Evolutionary conservation across 148 eudicot species (phyloP), one percentile per base, ranked within the genome.

Genomic region (Cornus controversa): DNA sequence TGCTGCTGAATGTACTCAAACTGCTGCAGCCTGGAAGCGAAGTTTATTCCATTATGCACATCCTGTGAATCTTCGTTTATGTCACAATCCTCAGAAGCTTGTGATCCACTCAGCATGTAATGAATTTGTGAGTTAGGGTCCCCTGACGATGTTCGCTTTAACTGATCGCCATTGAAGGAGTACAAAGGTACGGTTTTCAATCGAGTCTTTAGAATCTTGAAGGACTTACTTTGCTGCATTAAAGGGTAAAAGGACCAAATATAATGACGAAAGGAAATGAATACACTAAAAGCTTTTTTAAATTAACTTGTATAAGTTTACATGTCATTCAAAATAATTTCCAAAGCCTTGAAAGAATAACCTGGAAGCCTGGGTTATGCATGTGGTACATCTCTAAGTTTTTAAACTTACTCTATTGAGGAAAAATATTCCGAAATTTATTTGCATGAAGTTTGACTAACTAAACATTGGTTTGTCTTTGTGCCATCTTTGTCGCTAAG

Each of bases 191-290:
- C 89, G 42, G 98, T 89, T 87, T 94, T 94, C 80, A 96, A 83
- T 53, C 99, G 88, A 53, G 97, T 96, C 80, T 89, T 84, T 66
- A 96, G 87, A 71, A 91, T 87, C 89, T 92, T 96, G 90, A 96
- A 96, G 76, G 91, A 89, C 57, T 80, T 80, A 37, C 83, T 80
- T 75, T 80, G 83, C 83, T 80, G 74, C 79, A 76, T 70, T 47
- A 45, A 15, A 76, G 68, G 28, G 69, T 18, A 70, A 76, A 26
- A 15, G 7, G 16, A 74, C 71, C 13, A 68, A 29, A 45, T 25
- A 66, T 42, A 8, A 20, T 66, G 31, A 24, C 64, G 27, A 28
- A 26, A 75, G 23, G 7, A 31, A 66, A 23, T 47, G 4, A 13
- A 22, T 75, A 18, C 60, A 75, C 28, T 23, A 18, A 45, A 29